Percentiles rank a stretch among this genome's conserved stretches.
phyloP scores from a whole-genome alignment of 306 rosid species.

The Albizia julibrissin region DNA sequence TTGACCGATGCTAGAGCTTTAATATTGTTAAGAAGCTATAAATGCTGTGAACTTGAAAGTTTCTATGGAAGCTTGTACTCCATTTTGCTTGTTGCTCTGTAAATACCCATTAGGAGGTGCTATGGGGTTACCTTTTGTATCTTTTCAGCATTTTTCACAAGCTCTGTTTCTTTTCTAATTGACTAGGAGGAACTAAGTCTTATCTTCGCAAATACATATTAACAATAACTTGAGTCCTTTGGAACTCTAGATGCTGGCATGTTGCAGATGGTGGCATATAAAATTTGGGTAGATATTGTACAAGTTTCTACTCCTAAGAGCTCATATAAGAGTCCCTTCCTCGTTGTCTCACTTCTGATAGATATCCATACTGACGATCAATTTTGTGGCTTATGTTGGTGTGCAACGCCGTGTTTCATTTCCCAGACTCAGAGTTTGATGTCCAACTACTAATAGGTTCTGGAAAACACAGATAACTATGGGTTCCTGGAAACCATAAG shows the following conservation, averaged over 20 bases:
- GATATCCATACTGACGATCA: background rate
- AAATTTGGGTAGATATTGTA: background rate
- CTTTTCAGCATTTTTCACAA: background rate
- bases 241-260: background rate
- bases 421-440: background rate
- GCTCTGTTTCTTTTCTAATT: background rate
- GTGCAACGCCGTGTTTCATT: background rate
- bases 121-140: background rate
- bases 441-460: background rate
- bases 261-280: background rate
- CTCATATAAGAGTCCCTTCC: background rate
- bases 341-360: background rate
- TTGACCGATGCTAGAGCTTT: conserved; percentile 18
- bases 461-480: background rate
- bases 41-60: conserved; percentile 1
- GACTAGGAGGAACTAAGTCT: background rate
- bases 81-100: conserved; percentile 16
- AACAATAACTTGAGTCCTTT: background rate
- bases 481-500: background rate
- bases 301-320: background rate
- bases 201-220: background rate
- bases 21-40: background rate
- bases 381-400: background rate
- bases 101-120: background rate
- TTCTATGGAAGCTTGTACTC: conserved; percentile 15